Conservation (phyloP, 2,329 filamentous ascomycete species). For the Calonectria crousiana region DNA sequence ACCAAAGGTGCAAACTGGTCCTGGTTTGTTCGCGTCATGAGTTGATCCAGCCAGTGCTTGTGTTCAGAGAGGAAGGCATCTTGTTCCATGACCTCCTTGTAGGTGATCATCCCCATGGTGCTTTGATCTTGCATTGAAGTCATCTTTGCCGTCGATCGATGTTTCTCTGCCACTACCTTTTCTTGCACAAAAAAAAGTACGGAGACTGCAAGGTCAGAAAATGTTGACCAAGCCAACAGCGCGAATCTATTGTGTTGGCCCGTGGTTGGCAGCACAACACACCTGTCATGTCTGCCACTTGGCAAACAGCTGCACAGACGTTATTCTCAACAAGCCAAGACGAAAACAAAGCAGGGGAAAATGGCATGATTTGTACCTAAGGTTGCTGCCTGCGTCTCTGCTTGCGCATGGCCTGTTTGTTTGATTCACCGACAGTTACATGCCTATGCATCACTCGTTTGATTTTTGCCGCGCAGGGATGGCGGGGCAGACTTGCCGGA, state of each 20-base stretch:
- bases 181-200: background rate
- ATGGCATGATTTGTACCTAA: background rate
- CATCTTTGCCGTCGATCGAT: background rate
- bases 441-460: background rate
- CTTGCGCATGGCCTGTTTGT: background rate
- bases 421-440: background rate
- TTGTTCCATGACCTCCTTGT: background rate
- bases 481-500: background rate
- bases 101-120: conserved; percentile 2
- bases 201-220: background rate
- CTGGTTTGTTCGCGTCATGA: conserved; percentile 8
- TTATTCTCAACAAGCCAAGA: background rate
- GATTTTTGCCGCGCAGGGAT: background rate
- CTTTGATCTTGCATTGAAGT: background rate
- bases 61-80: conserved; percentile 1
- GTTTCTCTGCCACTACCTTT: background rate
- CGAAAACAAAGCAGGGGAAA: background rate
- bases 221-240: background rate
- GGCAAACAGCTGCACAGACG: background rate
- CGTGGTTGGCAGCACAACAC: background rate
- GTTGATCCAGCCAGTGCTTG: background rate
- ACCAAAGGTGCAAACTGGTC: background rate
- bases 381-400: background rate
- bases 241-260: background rate
- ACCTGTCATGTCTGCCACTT: background rate